These are phyloP conservation scores for Funneliformis caledonium DNA, from an alignment of 371 early-diverging fungal genomes.

Conservation along the genomic window DNA sequence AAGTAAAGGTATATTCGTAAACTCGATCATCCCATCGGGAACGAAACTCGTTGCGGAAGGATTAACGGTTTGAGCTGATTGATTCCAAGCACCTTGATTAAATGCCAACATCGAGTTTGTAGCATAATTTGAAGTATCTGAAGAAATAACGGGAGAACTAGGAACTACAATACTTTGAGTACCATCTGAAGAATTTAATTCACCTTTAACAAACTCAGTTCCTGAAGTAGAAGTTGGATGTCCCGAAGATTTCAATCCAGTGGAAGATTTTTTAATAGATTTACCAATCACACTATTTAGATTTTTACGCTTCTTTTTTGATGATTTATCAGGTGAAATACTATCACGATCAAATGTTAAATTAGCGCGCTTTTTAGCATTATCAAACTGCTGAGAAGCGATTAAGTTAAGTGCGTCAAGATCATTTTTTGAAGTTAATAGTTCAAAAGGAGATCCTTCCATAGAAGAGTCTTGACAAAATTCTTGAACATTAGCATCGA, in stretches of 20 bases:
- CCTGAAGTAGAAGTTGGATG: not conserved
- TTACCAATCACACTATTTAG: not conserved
- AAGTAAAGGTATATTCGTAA: not conserved
- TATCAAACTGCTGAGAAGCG: not conserved
- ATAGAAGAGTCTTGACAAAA: not conserved
- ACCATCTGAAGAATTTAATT: not conserved
- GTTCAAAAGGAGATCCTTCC: not conserved
- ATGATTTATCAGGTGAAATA: not conserved
- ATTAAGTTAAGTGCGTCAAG: not conserved
- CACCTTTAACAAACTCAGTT: not conserved
- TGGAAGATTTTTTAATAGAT: not conserved
- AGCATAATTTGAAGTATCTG: conserved; percentile 3
- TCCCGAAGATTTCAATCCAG: conserved; percentile 8
- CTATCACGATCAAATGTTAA: not conserved
- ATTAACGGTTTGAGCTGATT: not conserved
- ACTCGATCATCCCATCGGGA: not conserved
- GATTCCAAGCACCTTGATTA: conserved; percentile 19
- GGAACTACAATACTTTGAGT: conserved; percentile 25
- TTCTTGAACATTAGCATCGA: not conserved
- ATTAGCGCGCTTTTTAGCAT: not conserved
- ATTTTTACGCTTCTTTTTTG: conserved; percentile 31
- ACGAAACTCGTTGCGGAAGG: not conserved
- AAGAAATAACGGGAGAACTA: conserved; percentile 4
- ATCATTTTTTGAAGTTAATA: not conserved
- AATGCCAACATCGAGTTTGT: not conserved